A percentile compares a stretch with the other conserved stretches of the same genome.
Evolutionary conservation across 495 filamentous ascomycete genomes (phyloP).

Genomic region (Penicillium nucicola): DNA sequence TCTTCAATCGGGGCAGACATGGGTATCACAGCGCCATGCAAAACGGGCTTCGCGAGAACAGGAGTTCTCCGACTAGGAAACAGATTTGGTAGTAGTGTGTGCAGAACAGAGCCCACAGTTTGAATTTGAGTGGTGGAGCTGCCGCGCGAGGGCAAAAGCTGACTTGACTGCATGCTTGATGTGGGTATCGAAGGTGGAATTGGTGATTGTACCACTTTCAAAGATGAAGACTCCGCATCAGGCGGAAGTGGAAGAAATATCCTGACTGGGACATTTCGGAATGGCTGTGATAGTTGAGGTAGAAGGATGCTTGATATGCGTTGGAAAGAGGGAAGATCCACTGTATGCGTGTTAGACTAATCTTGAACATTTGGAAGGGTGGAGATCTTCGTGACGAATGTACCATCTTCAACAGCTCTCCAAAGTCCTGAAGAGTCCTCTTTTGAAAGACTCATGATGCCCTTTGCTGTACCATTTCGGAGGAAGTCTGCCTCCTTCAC

Average conservation of each 20-base stretch:
- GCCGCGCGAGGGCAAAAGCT: slow-evolving; percentile 22
- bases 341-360: slow-evolving; percentile 36
- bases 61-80: slow-evolving; percentile 86
- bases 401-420: slow-evolving; percentile 79
- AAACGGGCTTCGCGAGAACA: slow-evolving; percentile 83
- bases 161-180: slow-evolving; percentile 22
- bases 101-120: slow-evolving; percentile 79
- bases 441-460: slow-evolving; percentile 88
- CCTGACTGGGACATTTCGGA: slow-evolving; percentile 80
- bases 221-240: slow-evolving; percentile 40
- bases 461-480: slow-evolving; percentile 84
- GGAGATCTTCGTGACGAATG: slow-evolving; percentile 14
- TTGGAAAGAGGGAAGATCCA: slow-evolving; percentile 69
- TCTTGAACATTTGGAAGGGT: not conserved
- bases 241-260: slow-evolving; percentile 79
- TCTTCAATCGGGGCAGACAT: slow-evolving; percentile 83
- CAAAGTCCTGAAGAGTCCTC: slow-evolving; percentile 84
- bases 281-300: slow-evolving; percentile 63
- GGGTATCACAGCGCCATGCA: slow-evolving; percentile 85
- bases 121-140: slow-evolving; percentile 54
- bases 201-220: slow-evolving; percentile 69
- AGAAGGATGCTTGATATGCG: slow-evolving; percentile 76
- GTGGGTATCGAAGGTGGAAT: slow-evolving; percentile 49
- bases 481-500: slow-evolving; percentile 96
- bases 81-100: slow-evolving; percentile 70